These are phyloP conservation scores for Lachnellula occidentalis DNA, from an alignment of 2,329 filamentous ascomycete genomes.

Conservation along the genomic window DNA sequence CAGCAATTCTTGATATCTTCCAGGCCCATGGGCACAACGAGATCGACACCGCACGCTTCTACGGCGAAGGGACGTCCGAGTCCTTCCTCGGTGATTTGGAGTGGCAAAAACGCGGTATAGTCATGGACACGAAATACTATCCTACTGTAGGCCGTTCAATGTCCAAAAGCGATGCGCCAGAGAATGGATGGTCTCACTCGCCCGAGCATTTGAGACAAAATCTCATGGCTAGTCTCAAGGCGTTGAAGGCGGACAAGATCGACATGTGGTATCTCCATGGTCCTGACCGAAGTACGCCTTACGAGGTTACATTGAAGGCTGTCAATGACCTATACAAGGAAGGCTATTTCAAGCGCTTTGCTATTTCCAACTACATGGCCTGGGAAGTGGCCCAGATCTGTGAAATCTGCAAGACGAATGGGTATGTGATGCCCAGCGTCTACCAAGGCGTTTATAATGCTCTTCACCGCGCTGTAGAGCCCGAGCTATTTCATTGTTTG, in stretches of 20 bases:
- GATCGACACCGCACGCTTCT: constrained; percentile 62
- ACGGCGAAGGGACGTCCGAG: constrained; percentile 60
- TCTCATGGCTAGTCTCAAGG: constrained; percentile 45
- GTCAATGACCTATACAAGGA: constrained; percentile 29
- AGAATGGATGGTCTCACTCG: constrained; percentile 38
- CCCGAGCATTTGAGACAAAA: constrained; percentile 44
- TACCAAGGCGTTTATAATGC: constrained; percentile 33
- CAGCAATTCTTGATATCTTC: constrained; percentile 57
- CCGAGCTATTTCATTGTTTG: constrained; percentile 53
- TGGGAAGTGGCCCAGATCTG: constrained; percentile 28
- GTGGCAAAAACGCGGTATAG: constrained; percentile 58
- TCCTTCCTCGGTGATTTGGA: constrained; percentile 51
- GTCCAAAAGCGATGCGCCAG: constrained; percentile 31
- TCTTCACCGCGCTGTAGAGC: constrained; percentile 48
- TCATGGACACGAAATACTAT: constrained; percentile 53
- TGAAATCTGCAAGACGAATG: constrained; percentile 30
- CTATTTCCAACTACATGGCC: constrained; percentile 56
- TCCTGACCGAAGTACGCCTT: constrained; percentile 19
- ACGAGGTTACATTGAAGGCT: constrained; percentile 21
- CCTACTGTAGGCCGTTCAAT: constrained; percentile 4
- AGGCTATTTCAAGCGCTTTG: constrained; percentile 40
- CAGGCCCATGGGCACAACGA: constrained; percentile 62
- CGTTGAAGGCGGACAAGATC: constrained; percentile 44
- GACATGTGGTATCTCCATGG: constrained; percentile 18
- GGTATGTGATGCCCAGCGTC: constrained; percentile 31